Conservation (phyloP, 2,329 filamentous ascomycete genomes). For the Penicillium sp. region DNA sequence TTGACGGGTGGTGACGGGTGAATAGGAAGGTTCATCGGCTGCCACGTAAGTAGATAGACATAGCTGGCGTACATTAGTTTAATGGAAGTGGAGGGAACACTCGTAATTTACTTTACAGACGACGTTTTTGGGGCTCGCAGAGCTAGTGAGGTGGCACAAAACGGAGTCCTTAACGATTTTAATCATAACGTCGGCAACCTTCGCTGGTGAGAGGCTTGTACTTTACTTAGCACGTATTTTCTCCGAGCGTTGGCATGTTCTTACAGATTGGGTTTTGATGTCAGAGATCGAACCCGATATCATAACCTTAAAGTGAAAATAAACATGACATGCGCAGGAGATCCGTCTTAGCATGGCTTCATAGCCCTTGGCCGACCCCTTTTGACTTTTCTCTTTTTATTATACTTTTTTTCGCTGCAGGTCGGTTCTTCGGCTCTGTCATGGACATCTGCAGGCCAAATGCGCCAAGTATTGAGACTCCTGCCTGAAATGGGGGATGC, state of each 20-base stretch:
- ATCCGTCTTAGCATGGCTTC: neutral
- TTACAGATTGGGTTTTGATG: neutral
- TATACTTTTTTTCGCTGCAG: neutral
- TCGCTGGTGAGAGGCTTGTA: neutral
- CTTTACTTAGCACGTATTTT: neutral
- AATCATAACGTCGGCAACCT: slow-evolving; percentile 2
- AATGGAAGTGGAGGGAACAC: slow-evolving; percentile 11
- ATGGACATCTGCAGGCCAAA: neutral
- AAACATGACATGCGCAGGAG: neutral
- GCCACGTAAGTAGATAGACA: slow-evolving; percentile 6
- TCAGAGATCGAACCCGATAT: neutral
- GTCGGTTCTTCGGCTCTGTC: neutral
- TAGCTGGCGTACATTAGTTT: neutral
- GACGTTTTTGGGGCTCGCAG: neutral
- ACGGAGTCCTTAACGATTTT: neutral
- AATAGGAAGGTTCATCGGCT: slow-evolving; percentile 8
- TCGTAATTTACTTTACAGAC: slow-evolving; percentile 6
- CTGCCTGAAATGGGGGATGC: neutral
- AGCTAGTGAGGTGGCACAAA: neutral
- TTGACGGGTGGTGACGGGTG: neutral
- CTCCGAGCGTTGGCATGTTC: neutral
- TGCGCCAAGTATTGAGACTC: neutral
- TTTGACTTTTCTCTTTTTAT: neutral
- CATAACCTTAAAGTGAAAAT: slow-evolving; percentile 9
- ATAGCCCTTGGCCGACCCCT: neutral